Percentiles rank a stretch among this genome's conserved stretches.
phyloP scores from a whole-genome alignment of 768 basidiomycete genomes.

The Amanita exitialis region DNA sequence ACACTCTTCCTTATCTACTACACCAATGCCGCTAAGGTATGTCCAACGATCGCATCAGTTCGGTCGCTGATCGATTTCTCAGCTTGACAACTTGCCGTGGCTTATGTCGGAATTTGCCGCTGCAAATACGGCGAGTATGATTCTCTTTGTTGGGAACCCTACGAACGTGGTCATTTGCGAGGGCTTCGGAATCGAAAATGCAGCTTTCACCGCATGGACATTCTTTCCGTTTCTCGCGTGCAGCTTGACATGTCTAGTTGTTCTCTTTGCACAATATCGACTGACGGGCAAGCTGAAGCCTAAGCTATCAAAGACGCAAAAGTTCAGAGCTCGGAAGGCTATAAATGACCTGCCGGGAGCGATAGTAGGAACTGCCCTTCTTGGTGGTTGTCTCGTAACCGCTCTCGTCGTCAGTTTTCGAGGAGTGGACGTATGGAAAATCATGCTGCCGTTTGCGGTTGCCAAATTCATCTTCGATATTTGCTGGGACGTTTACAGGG shows the following conservation, averaged over 20 bases:
- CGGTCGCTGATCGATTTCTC: neutral
- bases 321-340: slow-evolving; percentile 44
- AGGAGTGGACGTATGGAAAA: slow-evolving; percentile 73
- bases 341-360: slow-evolving; percentile 72
- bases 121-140: slow-evolving; percentile 71
- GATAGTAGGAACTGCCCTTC: slow-evolving; percentile 56
- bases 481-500: slow-evolving; percentile 45
- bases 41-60: neutral
- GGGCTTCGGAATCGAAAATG: slow-evolving; percentile 71
- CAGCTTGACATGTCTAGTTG: slow-evolving; percentile 49
- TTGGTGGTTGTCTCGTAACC: slow-evolving; percentile 58
- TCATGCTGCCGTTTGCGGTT: slow-evolving; percentile 72
- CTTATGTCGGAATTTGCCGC: slow-evolving; percentile 69
- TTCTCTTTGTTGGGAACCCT: slow-evolving; percentile 79
- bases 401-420: slow-evolving; percentile 72
- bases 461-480: slow-evolving; percentile 65
- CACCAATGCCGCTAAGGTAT: slow-evolving; percentile 49
- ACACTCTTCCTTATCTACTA: slow-evolving; percentile 89
- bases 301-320: slow-evolving; percentile 22
- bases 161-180: slow-evolving; percentile 92
- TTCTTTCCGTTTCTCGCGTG: slow-evolving; percentile 73
- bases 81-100: slow-evolving; percentile 50
- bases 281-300: slow-evolving; percentile 43
- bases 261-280: slow-evolving; percentile 52
- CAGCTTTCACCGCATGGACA: slow-evolving; percentile 73